Evolutionary conservation across 2,329 filamentous ascomycete species (phyloP).

Genomic region (Colletotrichum simmondsii): DNA sequence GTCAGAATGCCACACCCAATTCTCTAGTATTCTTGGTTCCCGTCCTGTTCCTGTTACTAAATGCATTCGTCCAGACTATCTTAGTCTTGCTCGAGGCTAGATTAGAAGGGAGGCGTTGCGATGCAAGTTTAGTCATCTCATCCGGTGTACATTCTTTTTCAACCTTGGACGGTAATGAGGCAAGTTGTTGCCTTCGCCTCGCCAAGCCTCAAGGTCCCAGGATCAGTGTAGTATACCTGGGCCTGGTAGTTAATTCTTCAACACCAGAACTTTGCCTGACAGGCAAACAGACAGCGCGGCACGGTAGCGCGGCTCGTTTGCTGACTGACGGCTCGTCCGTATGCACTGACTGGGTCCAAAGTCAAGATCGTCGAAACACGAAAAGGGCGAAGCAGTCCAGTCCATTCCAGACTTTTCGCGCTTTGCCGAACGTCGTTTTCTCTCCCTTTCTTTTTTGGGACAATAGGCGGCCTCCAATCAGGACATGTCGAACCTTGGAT

Average conservation of each 20-base stretch:
- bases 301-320: neutral
- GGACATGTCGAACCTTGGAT: constrained; percentile 28
- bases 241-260: neutral
- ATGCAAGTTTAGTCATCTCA: constrained; percentile 15
- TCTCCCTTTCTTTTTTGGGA: constrained; percentile 12
- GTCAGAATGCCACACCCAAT: neutral
- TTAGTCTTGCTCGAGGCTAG: constrained; percentile 9
- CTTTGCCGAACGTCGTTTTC: constrained; percentile 1
- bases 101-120: constrained; percentile 15
- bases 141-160: too few relatives aligned
- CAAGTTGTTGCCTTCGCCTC: constrained; percentile 13
- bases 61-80: constrained; percentile 21
- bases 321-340: constrained; percentile 14
- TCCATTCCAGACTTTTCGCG: constrained; percentile 14
- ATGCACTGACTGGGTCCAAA: constrained; percentile 26
- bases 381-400: constrained; percentile 9
- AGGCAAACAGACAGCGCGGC: constrained; percentile 13
- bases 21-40: neutral
- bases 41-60: constrained; percentile 8
- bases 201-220: constrained; percentile 3
- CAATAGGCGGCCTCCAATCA: constrained; percentile 35
- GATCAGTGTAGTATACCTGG: neutral
- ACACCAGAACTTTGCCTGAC: neutral
- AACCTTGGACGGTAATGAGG: constrained; percentile 12
- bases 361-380: constrained; percentile 11